Evolutionary conservation across 441 rosid genomes (phyloP).

Genomic region (Syzygium malaccense): DNA sequence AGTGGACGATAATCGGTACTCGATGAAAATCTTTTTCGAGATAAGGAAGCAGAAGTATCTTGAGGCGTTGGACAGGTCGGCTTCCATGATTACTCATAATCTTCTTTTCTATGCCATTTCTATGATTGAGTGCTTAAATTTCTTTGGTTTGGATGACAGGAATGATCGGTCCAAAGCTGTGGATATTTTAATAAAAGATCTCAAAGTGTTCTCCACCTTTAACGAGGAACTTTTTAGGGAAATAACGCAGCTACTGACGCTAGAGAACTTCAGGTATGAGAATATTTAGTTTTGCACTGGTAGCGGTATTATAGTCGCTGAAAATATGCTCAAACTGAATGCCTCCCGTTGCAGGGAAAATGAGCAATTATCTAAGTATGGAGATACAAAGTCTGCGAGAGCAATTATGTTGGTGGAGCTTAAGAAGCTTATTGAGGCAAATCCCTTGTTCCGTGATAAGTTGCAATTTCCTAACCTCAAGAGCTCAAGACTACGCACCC

Average conservation of each 20-base stretch:
- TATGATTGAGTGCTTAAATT: neutral
- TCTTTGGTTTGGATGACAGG: constrained; percentile 31
- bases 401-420: constrained; percentile 96
- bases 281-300: neutral
- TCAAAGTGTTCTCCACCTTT: constrained; percentile 93
- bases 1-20: constrained; percentile 96
- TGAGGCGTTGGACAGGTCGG: constrained; percentile 96
- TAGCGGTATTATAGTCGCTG: neutral
- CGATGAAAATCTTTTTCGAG: constrained; percentile 99
- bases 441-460: constrained; percentile 91
- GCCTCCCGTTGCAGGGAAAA: constrained; percentile 57
- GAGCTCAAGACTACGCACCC: constrained; percentile 80
- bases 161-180: constrained; percentile 95
- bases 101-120: neutral
- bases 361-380: constrained; percentile 93
- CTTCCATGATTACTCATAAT: neutral
- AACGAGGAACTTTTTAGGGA: constrained; percentile 98
- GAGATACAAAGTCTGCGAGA: constrained; percentile 95
- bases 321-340: constrained; percentile 5
- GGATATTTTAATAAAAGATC: constrained; percentile 85
- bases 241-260: constrained; percentile 87
- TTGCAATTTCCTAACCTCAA: constrained; percentile 88
- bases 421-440: constrained; percentile 96
- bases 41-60: constrained; percentile 99
- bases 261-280: constrained; percentile 82